Conservation (phyloP, 2,329 filamentous ascomycete genomes). For the Ascochyta fabae region DNA sequence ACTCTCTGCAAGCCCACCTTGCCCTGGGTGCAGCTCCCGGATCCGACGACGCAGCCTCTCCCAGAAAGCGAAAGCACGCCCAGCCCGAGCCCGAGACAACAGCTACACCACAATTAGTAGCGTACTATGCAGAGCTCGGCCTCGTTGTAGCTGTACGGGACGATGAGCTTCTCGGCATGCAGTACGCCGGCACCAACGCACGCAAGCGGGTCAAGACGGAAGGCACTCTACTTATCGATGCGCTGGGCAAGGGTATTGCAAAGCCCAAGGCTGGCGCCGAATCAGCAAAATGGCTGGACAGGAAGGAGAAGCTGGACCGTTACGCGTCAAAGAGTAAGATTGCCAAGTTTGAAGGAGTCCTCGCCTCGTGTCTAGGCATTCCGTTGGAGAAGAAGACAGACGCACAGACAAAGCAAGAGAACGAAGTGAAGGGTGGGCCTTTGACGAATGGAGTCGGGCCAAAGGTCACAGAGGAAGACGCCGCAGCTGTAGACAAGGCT, state of each 20-base stretch:
- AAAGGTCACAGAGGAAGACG: slow-evolving; percentile 26
- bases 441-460: slow-evolving; percentile 32
- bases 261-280: slow-evolving; percentile 17
- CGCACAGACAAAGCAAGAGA: slow-evolving; percentile 22
- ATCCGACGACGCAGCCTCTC: slow-evolving; percentile 39
- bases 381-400: slow-evolving; percentile 33
- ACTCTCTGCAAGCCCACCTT: slow-evolving; percentile 55
- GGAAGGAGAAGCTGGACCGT: slow-evolving; percentile 45
- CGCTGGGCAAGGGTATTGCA: slow-evolving; percentile 69
- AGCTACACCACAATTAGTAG: slow-evolving; percentile 28
- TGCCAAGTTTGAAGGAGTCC: slow-evolving; percentile 50
- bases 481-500: slow-evolving; percentile 23
- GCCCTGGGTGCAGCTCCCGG: slow-evolving; percentile 33
- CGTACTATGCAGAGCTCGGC: slow-evolving; percentile 70
- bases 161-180: slow-evolving; percentile 70
- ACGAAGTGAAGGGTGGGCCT: slow-evolving; percentile 29
- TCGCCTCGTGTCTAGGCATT: slow-evolving; percentile 49
- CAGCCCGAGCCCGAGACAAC: slow-evolving; percentile 50
- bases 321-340: slow-evolving; percentile 46
- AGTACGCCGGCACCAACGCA: slow-evolving; percentile 50
- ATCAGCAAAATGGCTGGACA: slow-evolving; percentile 37
- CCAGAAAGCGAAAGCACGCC: slow-evolving; percentile 45
- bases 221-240: slow-evolving; percentile 71
- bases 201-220: slow-evolving; percentile 48
- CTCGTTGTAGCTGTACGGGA: slow-evolving; percentile 70